Evolutionary conservation across 306 rosid species (phyloP).

Genomic region (Bauhinia variegata): DNA sequence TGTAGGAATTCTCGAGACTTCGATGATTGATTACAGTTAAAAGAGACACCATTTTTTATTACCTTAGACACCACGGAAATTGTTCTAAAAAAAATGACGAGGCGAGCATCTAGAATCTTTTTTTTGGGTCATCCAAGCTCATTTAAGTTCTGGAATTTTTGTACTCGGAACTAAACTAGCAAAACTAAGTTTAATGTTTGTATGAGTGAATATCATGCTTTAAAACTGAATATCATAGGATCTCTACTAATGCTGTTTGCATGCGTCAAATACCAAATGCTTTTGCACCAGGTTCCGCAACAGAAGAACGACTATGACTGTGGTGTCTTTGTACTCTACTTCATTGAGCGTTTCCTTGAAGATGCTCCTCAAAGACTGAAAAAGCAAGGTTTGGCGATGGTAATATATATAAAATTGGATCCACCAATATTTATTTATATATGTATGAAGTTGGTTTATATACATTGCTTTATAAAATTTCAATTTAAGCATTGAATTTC

Average conservation of each 20-base stretch:
- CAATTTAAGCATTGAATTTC: too few species aligned
- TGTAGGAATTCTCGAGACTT: slow-evolving; percentile 20
- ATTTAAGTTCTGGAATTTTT: too few species aligned
- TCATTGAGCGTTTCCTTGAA: slow-evolving; percentile 62
- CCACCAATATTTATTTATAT: too few species aligned
- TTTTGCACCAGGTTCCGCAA: slow-evolving; percentile 59
- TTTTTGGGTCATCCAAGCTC: too few species aligned
- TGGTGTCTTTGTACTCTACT: slow-evolving; percentile 64
- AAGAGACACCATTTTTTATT: too few species aligned
- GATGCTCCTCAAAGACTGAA: slow-evolving; percentile 60
- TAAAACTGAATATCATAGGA: slow-evolving; percentile 1
- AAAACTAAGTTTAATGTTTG: too few species aligned
- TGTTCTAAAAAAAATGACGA: too few species aligned
- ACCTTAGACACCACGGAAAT: too few species aligned
- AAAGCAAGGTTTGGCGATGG: slow-evolving; percentile 55
- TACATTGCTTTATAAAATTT: too few species aligned
- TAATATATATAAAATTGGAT: slow-evolving; percentile 27
- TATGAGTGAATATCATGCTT: neutral
- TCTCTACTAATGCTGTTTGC: slow-evolving; percentile 1
- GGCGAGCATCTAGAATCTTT: too few species aligned
- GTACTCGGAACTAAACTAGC: too few species aligned
- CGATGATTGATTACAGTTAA: neutral
- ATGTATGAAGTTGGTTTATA: neutral
- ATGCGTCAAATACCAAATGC: neutral
- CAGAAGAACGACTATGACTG: slow-evolving; percentile 67